These are phyloP conservation scores for Boletus coccyginus DNA, from an alignment of 768 basidiomycete species.

Conservation along the genomic window DNA sequence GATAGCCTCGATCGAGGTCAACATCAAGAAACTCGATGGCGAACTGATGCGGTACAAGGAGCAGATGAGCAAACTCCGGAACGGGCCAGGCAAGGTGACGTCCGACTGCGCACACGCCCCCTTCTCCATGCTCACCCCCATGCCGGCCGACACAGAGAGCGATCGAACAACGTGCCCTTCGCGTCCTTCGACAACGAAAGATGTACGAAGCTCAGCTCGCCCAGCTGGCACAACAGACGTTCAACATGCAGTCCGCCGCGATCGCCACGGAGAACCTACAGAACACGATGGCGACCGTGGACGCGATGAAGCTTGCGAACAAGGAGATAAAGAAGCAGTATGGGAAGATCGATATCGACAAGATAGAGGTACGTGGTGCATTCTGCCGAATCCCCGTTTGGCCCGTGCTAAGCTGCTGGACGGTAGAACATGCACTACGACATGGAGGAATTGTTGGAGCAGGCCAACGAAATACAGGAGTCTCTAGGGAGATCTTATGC, in stretches of 20 bases:
- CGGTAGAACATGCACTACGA: slow-evolving; percentile 92
- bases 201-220: slow-evolving; percentile 93
- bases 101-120: neutral
- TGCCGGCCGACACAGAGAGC: slow-evolving; percentile 54
- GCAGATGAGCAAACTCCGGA: slow-evolving; percentile 91
- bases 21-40: slow-evolving; percentile 93
- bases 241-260: slow-evolving; percentile 97
- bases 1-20: slow-evolving; percentile 89
- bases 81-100: slow-evolving; percentile 90
- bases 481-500: slow-evolving; percentile 90
- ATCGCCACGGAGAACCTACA: slow-evolving; percentile 97
- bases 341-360: slow-evolving; percentile 95
- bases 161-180: slow-evolving; percentile 90
- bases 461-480: slow-evolving; percentile 98
- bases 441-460: slow-evolving; percentile 96
- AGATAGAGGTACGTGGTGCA: slow-evolving; percentile 78
- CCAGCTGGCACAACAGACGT: slow-evolving; percentile 91
- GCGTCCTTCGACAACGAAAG: slow-evolving; percentile 91
- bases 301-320: slow-evolving; percentile 94
- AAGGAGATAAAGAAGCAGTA: slow-evolving; percentile 97
- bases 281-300: slow-evolving; percentile 98
- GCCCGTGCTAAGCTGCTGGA: neutral
- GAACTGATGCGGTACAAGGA: slow-evolving; percentile 91
- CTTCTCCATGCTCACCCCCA: neutral
- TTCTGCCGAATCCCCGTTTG: neutral